Conservation (phyloP, 2,329 filamentous ascomycete genomes). For the Aspergillus puulaauensis region DNA sequence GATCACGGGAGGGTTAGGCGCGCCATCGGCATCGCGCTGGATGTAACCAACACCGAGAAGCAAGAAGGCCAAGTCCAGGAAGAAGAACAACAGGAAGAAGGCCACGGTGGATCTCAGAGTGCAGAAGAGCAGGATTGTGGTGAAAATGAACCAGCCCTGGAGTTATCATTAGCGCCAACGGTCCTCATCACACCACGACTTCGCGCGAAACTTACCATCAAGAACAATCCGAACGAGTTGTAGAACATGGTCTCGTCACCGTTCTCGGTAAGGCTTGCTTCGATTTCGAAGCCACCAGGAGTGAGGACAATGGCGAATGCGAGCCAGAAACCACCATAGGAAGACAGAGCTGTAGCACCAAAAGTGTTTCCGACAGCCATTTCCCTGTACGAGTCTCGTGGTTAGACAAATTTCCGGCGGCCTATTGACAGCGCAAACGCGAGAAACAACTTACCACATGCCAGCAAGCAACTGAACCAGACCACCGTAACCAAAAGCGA, state of each 20-base stretch:
- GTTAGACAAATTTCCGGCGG: neutral
- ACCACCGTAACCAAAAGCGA: conserved; percentile 74
- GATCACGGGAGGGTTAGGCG: conserved; percentile 52
- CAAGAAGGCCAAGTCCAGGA: conserved; percentile 73
- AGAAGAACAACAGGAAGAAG: conserved; percentile 76
- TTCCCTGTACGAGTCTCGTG: conserved; percentile 56
- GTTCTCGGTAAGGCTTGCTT: conserved; percentile 35
- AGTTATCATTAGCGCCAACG: conserved; percentile 10
- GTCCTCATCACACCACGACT: neutral
- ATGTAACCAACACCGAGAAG: conserved; percentile 67
- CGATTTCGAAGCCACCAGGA: conserved; percentile 64
- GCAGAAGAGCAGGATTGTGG: conserved; percentile 69
- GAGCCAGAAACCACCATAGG: conserved; percentile 84
- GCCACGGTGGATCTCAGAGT: conserved; percentile 75
- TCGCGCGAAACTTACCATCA: conserved; percentile 51
- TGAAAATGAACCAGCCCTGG: conserved; percentile 81
- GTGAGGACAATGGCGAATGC: conserved; percentile 70
- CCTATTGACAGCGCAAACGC: neutral
- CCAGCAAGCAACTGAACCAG: conserved; percentile 76
- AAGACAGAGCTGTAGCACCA: conserved; percentile 76
- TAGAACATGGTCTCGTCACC: conserved; percentile 46
- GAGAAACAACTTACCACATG: conserved; percentile 67
- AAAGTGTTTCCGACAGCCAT: conserved; percentile 88
- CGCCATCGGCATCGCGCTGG: conserved; percentile 47
- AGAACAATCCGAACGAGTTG: conserved; percentile 70